Evolutionary conservation across 2,329 filamentous ascomycete genomes (phyloP).

Genomic region (Neopestalotiopsis sp.): DNA sequence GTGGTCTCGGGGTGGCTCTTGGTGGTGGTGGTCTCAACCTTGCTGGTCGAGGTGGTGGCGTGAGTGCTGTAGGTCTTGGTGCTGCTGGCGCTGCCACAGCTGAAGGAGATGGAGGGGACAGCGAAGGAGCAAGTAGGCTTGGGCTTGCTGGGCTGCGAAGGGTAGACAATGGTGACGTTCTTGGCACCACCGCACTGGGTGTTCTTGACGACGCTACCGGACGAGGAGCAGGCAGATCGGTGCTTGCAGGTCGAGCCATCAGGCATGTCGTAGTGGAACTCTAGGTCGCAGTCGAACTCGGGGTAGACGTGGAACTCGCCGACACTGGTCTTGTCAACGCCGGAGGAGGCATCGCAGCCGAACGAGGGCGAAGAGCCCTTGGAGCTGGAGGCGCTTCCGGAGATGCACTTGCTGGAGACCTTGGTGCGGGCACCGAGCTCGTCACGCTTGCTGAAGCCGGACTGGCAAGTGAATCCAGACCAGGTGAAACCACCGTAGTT

Average conservation of each 20-base stretch:
- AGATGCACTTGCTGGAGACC: constrained; percentile 65
- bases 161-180: constrained; percentile 75
- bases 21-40: constrained; percentile 29
- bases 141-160: constrained; percentile 61
- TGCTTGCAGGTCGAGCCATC: constrained; percentile 86
- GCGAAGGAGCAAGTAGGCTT: constrained; percentile 71
- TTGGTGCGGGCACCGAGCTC: constrained; percentile 53
- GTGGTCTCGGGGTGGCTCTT: constrained; percentile 25
- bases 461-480: constrained; percentile 73
- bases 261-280: constrained; percentile 87
- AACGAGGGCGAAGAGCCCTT: constrained; percentile 62
- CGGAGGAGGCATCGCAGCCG: constrained; percentile 49
- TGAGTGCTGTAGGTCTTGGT: constrained; percentile 32
- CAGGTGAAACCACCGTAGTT: constrained; percentile 77
- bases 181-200: constrained; percentile 91
- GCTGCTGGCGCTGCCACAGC: constrained; percentile 60
- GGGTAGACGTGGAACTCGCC: constrained; percentile 74
- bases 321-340: constrained; percentile 73
- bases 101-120: constrained; percentile 77
- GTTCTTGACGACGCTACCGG: constrained; percentile 77
- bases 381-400: constrained; percentile 55
- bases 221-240: constrained; percentile 67
- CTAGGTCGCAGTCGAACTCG: constrained; percentile 78
- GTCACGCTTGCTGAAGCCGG: constrained; percentile 64
- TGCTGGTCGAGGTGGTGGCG: constrained; percentile 24